Base-by-base conservation (phyloP, 2,329 filamentous ascomycete species). In the Aspergillus transmontanensis region DNA sequence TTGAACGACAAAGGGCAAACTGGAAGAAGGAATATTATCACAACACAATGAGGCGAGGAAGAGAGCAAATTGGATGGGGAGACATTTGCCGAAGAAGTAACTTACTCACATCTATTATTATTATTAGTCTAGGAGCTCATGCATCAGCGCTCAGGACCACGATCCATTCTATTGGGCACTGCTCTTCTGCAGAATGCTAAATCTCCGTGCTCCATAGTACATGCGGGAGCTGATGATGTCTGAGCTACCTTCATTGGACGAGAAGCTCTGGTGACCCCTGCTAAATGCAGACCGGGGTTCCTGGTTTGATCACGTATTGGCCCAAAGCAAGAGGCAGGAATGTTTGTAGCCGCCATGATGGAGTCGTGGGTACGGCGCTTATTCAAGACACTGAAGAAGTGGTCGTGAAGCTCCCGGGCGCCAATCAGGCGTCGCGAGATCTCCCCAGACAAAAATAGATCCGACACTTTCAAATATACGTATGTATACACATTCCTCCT, bases 321-420 rank as follows among this genome's bases (percentile, higher is more conserved):
- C 57, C 66, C 41, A n/a, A 16, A 32, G 43, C 36, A 21, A 45
- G 50, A 36, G 36, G n/a, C 55, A 26, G 57, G 60, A 28, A 58
- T 32, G n/a, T 59, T 36, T 65, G 59, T 67, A 69, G 61, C 57
- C 68, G 68, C 68, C 61, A 64, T 53, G 53, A n/a, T 30, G 45
- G 41, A 55, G 65, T 46, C 34, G n/a, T 30, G 45, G 41, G 54
- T 56, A 59, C 45, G 62, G 60, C 60, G 60, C 51, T 54, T 48
- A 60, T 32, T 59, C 65, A 62, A 65, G 59, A 58, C 39, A 54
- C 36, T 59, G 60, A 57, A 50, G 51, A 63, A 39, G 28, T 39
- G 45, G 34, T 12, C 28, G 57, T 56, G 41, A 48, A 32, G 36
- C 30, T 60, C n/a, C n/a, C 34, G 48, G 10, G 23, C 26, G 14